phyloP scores from a whole-genome alignment of 2,329 filamentous ascomycete species.

The Zymoseptoria crescenta region DNA sequence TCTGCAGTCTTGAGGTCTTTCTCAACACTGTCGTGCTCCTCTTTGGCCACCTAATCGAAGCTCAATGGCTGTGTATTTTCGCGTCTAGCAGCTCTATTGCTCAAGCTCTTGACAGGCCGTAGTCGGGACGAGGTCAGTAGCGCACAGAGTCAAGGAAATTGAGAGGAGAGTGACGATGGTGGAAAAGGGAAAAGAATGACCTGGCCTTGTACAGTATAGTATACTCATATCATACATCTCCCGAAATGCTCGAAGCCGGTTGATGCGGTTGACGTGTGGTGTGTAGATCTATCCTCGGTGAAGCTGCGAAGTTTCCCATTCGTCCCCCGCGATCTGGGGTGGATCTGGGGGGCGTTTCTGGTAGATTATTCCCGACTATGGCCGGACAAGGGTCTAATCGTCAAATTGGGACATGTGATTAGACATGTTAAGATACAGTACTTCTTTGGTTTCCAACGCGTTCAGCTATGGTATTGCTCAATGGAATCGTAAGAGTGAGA shows the following conservation, averaged over 20 bases:
- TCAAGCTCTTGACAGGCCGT: neutral
- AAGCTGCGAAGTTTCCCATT: neutral
- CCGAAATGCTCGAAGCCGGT: neutral
- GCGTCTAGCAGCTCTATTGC: neutral
- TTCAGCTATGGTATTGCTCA: neutral
- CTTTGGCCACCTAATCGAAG: neutral
- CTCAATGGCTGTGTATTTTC: neutral
- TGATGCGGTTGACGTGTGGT: neutral
- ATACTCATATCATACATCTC: neutral
- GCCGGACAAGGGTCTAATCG: neutral
- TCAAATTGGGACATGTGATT: neutral
- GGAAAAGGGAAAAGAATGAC: neutral
- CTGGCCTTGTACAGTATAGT: neutral
- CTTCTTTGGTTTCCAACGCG: too few species aligned
- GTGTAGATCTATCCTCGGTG: conserved; percentile 8
- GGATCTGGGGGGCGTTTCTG: neutral
- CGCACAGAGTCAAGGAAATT: neutral
- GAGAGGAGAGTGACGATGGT: neutral
- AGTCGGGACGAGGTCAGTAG: neutral
- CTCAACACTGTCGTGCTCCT: neutral
- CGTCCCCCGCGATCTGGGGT: neutral
- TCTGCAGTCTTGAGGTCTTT: neutral
- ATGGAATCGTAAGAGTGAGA: too few species aligned
- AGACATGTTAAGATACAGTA: neutral
- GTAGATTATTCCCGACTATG: neutral